A percentile compares a stretch with the other conserved stretches of the same genome.
These are phyloP conservation scores for Elsinoe necatrix DNA, from an alignment of 2,329 filamentous ascomycete species.

Conservation along the genomic window DNA sequence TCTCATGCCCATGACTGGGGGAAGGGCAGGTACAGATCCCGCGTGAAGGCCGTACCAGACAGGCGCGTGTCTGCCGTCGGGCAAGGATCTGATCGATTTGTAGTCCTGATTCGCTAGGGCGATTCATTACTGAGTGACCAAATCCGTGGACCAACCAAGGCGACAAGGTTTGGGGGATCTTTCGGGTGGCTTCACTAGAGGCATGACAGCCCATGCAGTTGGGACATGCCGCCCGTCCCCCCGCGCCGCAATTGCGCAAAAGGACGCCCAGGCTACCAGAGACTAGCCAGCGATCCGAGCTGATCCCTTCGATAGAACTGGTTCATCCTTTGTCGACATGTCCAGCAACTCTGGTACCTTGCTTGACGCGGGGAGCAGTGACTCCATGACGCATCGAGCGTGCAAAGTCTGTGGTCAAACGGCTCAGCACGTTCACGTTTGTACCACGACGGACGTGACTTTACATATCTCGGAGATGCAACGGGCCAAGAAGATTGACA, in stretches of 20 bases:
- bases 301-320: not conserved
- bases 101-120: slow-evolving; percentile 7
- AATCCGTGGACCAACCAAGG: not conserved
- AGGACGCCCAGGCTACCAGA: not conserved
- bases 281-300: not conserved
- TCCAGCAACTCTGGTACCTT: not conserved
- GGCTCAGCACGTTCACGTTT: slow-evolving; percentile 10
- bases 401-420: not conserved
- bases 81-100: slow-evolving; percentile 5
- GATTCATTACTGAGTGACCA: not conserved
- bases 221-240: not conserved
- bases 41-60: not conserved
- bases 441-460: not conserved
- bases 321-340: slow-evolving; percentile 10
- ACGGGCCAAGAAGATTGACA: not conserved
- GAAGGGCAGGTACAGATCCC: not conserved
- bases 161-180: slow-evolving; percentile 8
- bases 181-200: slow-evolving; percentile 6
- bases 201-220: slow-evolving; percentile 7
- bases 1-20: not conserved
- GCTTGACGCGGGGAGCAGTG: slow-evolving; percentile 2
- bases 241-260: slow-evolving; percentile 9
- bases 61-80: not conserved
- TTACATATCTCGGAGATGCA: slow-evolving; percentile 4
- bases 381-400: slow-evolving; percentile 11